These are phyloP conservation scores for Sporothrix luriei DNA, from an alignment of 2,329 filamentous ascomycete species.

Conservation along the genomic window DNA sequence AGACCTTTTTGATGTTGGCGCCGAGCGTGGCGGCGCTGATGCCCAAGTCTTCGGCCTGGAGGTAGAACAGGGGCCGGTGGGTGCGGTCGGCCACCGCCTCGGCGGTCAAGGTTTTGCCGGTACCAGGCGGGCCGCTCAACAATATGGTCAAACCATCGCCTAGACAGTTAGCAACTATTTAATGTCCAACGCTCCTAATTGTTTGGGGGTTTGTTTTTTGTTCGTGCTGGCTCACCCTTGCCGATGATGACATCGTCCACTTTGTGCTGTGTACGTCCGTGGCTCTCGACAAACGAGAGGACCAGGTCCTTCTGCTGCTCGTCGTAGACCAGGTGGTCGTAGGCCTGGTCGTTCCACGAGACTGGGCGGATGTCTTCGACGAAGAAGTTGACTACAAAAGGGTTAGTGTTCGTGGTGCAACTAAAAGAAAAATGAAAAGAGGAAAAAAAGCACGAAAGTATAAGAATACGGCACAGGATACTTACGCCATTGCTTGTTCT, in stretches of 20 bases:
- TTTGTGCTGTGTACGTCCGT: conserved; percentile 39
- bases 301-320: conserved; percentile 53
- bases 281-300: conserved; percentile 53
- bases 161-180: background rate
- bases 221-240: conserved; percentile 41
- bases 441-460: too few species aligned
- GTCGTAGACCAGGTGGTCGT: conserved; percentile 52
- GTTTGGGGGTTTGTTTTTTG: background rate
- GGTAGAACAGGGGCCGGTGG: conserved; percentile 49
- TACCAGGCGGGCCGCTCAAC: conserved; percentile 45
- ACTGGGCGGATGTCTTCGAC: conserved; percentile 49
- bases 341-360: conserved; percentile 51
- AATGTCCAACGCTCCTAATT: too few species aligned
- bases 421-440: too few species aligned
- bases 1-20: conserved; percentile 50
- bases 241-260: conserved; percentile 47
- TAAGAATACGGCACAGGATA: conserved; percentile 26
- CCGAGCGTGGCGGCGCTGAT: conserved; percentile 49
- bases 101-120: conserved; percentile 51
- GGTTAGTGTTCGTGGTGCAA: background rate
- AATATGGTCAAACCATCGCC: conserved; percentile 50
- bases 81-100: conserved; percentile 47
- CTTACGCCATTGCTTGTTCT: conserved; percentile 52
- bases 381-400: conserved; percentile 41
- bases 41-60: conserved; percentile 54